Conservation (phyloP, 768 basidiomycete genomes). For the Mycena albidolilacea region DNA sequence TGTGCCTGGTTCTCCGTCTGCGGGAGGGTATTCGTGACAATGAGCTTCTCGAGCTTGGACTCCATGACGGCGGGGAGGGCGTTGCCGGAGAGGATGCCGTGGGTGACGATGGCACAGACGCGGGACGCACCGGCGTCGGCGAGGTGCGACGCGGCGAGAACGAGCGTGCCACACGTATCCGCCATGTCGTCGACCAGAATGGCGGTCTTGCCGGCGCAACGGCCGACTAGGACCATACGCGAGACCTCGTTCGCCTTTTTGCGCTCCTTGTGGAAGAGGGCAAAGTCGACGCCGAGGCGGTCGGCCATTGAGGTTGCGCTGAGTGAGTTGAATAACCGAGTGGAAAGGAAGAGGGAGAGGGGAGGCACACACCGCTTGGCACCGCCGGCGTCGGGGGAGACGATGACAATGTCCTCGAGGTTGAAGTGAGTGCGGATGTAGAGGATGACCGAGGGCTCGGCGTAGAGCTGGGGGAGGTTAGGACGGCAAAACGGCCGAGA, state of each 20-base stretch:
- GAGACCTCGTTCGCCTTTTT: conserved; percentile 97
- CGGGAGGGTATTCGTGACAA: conserved; percentile 98
- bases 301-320: conserved; percentile 99
- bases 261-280: conserved; percentile 98
- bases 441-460: conserved; percentile 94
- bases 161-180: conserved; percentile 95
- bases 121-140: conserved; percentile 89
- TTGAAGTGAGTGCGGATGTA: conserved; percentile 96
- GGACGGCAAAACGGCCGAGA: conserved; percentile 16
- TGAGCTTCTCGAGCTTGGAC: conserved; percentile 90
- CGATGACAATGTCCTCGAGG: conserved; percentile 89
- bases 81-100: conserved; percentile 94
- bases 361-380: conserved; percentile 84
- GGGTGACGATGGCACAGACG: conserved; percentile 95
- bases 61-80: conserved; percentile 82
- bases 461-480: conserved; percentile 79
- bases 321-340: conserved; percentile 39
- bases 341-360: conserved; percentile 13
- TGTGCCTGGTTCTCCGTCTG: conserved; percentile 81
- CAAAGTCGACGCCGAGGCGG: conserved; percentile 96
- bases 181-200: conserved; percentile 99
- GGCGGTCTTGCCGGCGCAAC: conserved; percentile 92
- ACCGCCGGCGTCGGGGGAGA: conserved; percentile 98
- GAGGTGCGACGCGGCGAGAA: conserved; percentile 91
- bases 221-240: conserved; percentile 95